Base-by-base conservation (phyloP, 139 green algal genomes). In the Medakamo hakoo region DNA sequence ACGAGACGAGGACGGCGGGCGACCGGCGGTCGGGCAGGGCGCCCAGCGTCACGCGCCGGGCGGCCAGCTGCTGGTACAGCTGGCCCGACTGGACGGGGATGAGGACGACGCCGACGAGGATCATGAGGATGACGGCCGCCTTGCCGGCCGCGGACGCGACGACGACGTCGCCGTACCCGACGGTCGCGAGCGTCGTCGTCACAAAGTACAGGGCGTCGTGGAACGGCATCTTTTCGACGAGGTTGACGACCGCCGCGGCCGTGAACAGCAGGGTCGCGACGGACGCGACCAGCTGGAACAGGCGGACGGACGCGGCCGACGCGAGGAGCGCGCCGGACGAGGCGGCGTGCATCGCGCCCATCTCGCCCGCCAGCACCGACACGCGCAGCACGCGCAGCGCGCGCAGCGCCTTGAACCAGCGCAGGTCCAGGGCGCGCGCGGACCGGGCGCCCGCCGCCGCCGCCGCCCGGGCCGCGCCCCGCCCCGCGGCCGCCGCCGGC, bases 181-280 rank as follows among this genome's bases (percentile, higher is more conserved):
- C 78, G 31, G 65, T 86, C 4, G 80, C 82, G n/a, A 91, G 69
- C 1, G 84, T 88, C 2, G 78, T 87, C 24, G 68, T 71, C 21
- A 88, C 76, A 67, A 93, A 83, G 71, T 93, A 93, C 16, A 93
- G 68, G 2, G 85, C 82, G 23, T 89, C 79, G 65, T 89, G 78
- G 69, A 80, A 93, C n/a, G 77, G 71, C 49, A 87, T 78, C 3
- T 70, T 68, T 72, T 93, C 85, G 52, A 88, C 71, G 5, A 87
- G 55, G 21, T 83, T 73, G 25, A 74, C 24, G 4, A 71, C 60
- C 14, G 66, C 29, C 20, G 70, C 60, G 27, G 70, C 71, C 48
- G 71, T 83, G 71, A 86, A 86, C 4, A 88, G 68, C 58, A 90
- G 73, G n/a, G 77, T 78, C n/a, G 80, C n/a, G 2, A 91, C 73